Evolutionary conservation across 768 basidiomycete genomes (phyloP), one percentile per base, ranked within the genome.

Genomic region (Cystofilobasidium capitatum): DNA sequence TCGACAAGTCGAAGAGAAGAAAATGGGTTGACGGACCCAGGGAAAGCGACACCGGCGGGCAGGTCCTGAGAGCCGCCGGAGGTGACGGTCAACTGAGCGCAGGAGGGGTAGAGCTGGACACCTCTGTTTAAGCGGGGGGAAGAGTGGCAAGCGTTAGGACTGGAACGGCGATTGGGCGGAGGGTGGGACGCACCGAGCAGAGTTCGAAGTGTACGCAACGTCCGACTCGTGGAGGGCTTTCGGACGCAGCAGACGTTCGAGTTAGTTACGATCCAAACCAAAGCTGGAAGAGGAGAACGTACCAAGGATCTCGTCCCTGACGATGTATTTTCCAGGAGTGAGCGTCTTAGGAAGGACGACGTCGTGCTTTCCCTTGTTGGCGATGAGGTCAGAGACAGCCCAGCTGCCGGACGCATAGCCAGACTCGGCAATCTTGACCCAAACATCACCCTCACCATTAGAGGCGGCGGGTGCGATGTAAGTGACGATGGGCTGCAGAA

Each of bases 301-400:
- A 47, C 45, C 45, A 17, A 55, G 51, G 51, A 55, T 55, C 31
- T 55, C 51, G 51, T 55, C 51, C 14, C 51, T 10, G 29, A 55
- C 17, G 10, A 55, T 8, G 31, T 55, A 55, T 2, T 55, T 31
- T 14, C 51, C 51, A 5, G 51, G 51, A 8, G 29, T 20, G 51
- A 55, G 51, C 6, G 51, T 31, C 1, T 26, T 13, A 2, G 51
- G 51, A 2, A 55, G 26, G 5, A 5, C 20, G 31, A 55, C 33
- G 29, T 55, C 29, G 51, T 55, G 51, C 51, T 55, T 55, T 9
- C 51, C 51, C 17, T 8, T 9, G 51, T 33, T 55, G 51, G 51
- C 26, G 26, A 55, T 55, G 29, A 55, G 51, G 51, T 55, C 31
- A 31, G 10, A 17, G 29, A 55, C 51, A 31, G 51, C 51, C 51